Conservation (phyloP, 306 rosid genomes). For the barrel medic (Medicago truncatula) region MtrunA17r5.0-ANR NC_053048.1:53884501-53885000, state of each 20-base stretch:
- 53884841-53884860: slow-evolving; percentile 62
- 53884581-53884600: slow-evolving; percentile 68
- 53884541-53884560: slow-evolving; percentile 61
- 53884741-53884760: slow-evolving; percentile 61
- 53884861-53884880: slow-evolving; percentile 54
- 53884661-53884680: slow-evolving; percentile 63
- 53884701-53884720: slow-evolving; percentile 65
- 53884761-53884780: slow-evolving; percentile 52
- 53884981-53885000: slow-evolving; percentile 58
- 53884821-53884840: slow-evolving; percentile 65
- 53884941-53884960: slow-evolving; percentile 50
- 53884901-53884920: slow-evolving; percentile 48
- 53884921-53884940: slow-evolving; percentile 53
- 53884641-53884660: slow-evolving; percentile 61
- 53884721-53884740: slow-evolving; percentile 62
- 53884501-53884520: slow-evolving; percentile 60
- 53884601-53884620: slow-evolving; percentile 59
- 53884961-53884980: slow-evolving; percentile 54
- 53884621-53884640: slow-evolving; percentile 66
- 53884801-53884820: slow-evolving; percentile 67
- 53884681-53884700: slow-evolving; percentile 69
- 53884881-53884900: slow-evolving; percentile 50
- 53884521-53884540: slow-evolving; percentile 64
- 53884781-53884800: slow-evolving; percentile 62
- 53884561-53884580: slow-evolving; percentile 67